These are phyloP conservation scores for Fomitopsis schrenkii DNA, from an alignment of 1,284 basidiomycete genomes.

Conservation along the genomic window DNA sequence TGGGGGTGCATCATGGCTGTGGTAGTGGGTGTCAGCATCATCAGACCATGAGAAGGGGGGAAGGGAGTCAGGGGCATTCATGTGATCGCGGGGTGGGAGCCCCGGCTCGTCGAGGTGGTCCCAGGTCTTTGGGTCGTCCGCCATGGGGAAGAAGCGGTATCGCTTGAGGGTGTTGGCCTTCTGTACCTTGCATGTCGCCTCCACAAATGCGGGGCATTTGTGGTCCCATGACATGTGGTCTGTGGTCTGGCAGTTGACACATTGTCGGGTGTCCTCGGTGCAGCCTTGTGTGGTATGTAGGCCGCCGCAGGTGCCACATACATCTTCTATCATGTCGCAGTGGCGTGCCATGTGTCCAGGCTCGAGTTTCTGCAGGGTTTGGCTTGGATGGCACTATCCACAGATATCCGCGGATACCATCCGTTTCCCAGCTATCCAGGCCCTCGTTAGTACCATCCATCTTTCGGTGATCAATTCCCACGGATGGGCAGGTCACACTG, in stretches of 20 bases:
- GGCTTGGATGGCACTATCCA: neutral
- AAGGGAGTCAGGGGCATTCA: no score
- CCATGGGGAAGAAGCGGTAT: neutral
- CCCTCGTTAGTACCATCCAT: no score
- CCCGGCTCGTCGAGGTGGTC: neutral
- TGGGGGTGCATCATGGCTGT: no score
- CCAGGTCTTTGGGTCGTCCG: neutral
- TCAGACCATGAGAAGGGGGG: no score
- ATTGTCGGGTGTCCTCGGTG: neutral
- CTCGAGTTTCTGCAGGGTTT: slow-evolving; percentile 1
- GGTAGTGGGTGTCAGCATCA: no score
- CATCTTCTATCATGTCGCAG: neutral
- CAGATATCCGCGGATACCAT: neutral
- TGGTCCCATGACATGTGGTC: neutral
- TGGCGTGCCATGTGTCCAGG: slow-evolving; percentile 2
- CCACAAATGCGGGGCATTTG: neutral
- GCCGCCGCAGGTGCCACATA: slow-evolving; percentile 5
- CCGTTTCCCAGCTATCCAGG: neutral
- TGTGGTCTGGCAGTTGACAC: neutral
- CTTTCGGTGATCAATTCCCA: neutral
- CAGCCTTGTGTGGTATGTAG: slow-evolving; percentile 3
- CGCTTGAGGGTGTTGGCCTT: neutral
- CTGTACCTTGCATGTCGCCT: neutral
- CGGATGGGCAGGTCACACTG: neutral
- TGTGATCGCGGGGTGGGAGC: neutral